Base-by-base conservation (phyloP, 2,329 filamentous ascomycete genomes). In the Hypoxylon sp. region DNA sequence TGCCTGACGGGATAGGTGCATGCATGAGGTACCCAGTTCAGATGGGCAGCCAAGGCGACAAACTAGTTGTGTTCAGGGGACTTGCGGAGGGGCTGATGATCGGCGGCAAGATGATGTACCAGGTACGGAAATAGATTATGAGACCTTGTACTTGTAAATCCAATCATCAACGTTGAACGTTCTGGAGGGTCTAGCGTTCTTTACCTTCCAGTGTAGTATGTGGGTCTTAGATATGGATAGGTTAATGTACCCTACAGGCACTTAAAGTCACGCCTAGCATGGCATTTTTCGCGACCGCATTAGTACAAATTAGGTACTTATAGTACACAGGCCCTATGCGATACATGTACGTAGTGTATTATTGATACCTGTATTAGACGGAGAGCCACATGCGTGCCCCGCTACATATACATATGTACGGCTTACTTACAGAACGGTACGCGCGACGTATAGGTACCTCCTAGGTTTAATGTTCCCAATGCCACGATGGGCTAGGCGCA, bases 361-460 rank as follows among this genome's bases (percentile, higher is more conserved):
- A 30, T 30, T n/a, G n/a, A n/a, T n/a, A n/a, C n/a, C 6, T 7
- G 28, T 30, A 30, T 30, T 63, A 53, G 38, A 56, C 60, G 59
- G 63, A n/a, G 55, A 67, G 52, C 67, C 63, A 64, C 65, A 70
- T 70, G 61, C 45, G 56, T 58, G 68, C 63, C 63, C 67, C 63
- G 63, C 67, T 61, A 30, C 28, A 30, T 30, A 30, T 30, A 30
- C 28, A 30, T 30, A 65, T 62, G 61, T 61, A 63, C 43, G 63
- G 59, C 63, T 69, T 66, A 68, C 66, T 59, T 65, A 65, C 60
- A 68, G 60, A 51, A 17, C 48, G 36, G 59, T 52, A 65, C 60
- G 61, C 43, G 61, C 61, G 53, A 68, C 48, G 61, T 56, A 63
- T n/a, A 60, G 34, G 52, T 68, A 64, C 46, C 28, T 32, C 41